These are phyloP conservation scores for Schizophyllum commune DNA, from an alignment of 1,284 basidiomycete genomes.

Conservation along the genomic window DNA sequence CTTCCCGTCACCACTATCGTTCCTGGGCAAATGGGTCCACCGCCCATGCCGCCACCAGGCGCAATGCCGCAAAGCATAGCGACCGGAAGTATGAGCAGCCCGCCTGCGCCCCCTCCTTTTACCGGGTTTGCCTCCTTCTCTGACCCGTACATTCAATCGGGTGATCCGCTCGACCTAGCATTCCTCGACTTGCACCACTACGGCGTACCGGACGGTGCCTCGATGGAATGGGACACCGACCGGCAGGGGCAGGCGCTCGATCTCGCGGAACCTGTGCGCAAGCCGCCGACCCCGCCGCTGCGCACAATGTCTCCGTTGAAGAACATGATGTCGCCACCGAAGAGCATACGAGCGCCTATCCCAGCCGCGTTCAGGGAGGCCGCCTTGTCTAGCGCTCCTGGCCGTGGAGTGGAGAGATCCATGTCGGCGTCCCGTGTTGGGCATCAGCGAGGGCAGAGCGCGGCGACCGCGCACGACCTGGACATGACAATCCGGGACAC, in stretches of 20 bases:
- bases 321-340: too few relatives aligned
- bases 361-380: too few relatives aligned
- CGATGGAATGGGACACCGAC: slow-evolving; percentile 13
- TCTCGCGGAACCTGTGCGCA: slow-evolving; percentile 29
- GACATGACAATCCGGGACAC: slow-evolving; percentile 6
- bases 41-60: slow-evolving; percentile 3
- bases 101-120: slow-evolving; percentile 6
- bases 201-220: slow-evolving; percentile 22
- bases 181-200: slow-evolving; percentile 74
- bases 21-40: slow-evolving; percentile 15
- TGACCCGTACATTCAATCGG: slow-evolving; percentile 1
- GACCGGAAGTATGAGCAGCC: slow-evolving; percentile 7
- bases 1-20: slow-evolving; percentile 14
- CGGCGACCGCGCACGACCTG: slow-evolving; percentile 7
- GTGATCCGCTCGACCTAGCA: slow-evolving; percentile 39
- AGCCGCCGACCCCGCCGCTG: too few relatives aligned
- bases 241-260: slow-evolving; percentile 53
- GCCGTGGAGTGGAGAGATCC: too few relatives aligned
- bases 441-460: slow-evolving; percentile 14
- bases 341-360: too few relatives aligned
- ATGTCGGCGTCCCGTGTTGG: not conserved
- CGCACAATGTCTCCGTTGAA: too few relatives aligned
- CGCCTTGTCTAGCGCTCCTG: too few relatives aligned
- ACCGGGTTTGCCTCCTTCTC: slow-evolving; percentile 7
- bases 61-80: slow-evolving; percentile 12